A percentile compares a stretch with the other conserved stretches of the same genome.
Evolutionary conservation across 2,329 filamentous ascomycete genomes (phyloP).

Genomic region (Tolypocladium tundrense): DNA sequence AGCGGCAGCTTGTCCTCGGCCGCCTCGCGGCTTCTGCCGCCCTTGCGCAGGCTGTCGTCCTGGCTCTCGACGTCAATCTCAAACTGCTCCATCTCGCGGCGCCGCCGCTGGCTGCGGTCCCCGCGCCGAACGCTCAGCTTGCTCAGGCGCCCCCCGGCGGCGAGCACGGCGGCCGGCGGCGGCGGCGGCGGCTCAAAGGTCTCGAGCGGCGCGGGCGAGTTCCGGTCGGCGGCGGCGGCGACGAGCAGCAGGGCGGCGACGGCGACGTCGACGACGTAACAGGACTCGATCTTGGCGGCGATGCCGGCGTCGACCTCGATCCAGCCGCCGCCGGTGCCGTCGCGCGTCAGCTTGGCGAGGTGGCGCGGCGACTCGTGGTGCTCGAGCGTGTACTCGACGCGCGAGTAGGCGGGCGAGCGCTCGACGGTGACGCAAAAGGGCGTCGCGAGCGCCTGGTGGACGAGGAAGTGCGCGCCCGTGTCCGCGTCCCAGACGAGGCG

Average conservation of each 20-base stretch:
- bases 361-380: slow-evolving; percentile 52
- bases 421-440: slow-evolving; percentile 53
- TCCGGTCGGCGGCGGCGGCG: slow-evolving; percentile 45
- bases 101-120: slow-evolving; percentile 19
- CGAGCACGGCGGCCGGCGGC: slow-evolving; percentile 24
- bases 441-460: slow-evolving; percentile 51
- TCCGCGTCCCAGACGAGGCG: slow-evolving; percentile 63
- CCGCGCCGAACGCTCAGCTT: slow-evolving; percentile 19
- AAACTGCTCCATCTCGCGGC: slow-evolving; percentile 42
- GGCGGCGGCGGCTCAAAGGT: slow-evolving; percentile 49
- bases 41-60: slow-evolving; percentile 30
- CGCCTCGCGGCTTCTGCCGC: slow-evolving; percentile 24
- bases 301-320: slow-evolving; percentile 52
- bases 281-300: slow-evolving; percentile 47
- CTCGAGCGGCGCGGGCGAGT: slow-evolving; percentile 30
- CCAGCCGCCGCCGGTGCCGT: slow-evolving; percentile 48
- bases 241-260: slow-evolving; percentile 51
- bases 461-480: slow-evolving; percentile 47
- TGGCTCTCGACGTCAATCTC: slow-evolving; percentile 56
- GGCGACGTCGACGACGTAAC: slow-evolving; percentile 53
- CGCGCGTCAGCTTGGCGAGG: slow-evolving; percentile 49
- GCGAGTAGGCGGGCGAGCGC: slow-evolving; percentile 47
- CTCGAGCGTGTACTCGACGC: slow-evolving; percentile 55
- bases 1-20: slow-evolving; percentile 40
- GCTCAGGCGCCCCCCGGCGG: slow-evolving; percentile 15